These are phyloP conservation scores for Picochlorum sp. DNA, from an alignment of 139 green algal genomes.

Conservation along the genomic window DNA sequence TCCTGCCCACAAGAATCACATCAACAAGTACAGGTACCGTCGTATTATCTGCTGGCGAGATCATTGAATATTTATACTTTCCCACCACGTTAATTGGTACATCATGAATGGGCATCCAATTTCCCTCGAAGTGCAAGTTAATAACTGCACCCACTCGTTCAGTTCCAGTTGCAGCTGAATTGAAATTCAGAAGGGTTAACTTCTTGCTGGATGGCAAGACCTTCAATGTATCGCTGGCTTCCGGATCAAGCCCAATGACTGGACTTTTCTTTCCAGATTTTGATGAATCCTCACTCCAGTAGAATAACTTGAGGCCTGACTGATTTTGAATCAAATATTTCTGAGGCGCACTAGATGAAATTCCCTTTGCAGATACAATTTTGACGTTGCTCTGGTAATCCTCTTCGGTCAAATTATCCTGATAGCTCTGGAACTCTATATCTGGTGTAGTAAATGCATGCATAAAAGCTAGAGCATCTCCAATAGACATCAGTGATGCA, in stretches of 20 bases:
- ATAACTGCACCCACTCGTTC: constrained; percentile 52
- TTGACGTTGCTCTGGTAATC: constrained; percentile 1
- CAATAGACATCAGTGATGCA: constrained; percentile 59
- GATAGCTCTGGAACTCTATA: background rate
- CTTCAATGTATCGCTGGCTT: constrained; percentile 43
- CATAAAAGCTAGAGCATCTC: constrained; percentile 54
- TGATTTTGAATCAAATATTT: constrained; percentile 80
- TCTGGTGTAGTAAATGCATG: constrained; percentile 5
- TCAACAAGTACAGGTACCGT: constrained; percentile 64
- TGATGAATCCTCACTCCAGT: constrained; percentile 45
- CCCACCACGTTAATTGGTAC: constrained; percentile 71
- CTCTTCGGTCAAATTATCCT: background rate
- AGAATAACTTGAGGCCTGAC: constrained; percentile 60
- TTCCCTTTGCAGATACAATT: background rate
- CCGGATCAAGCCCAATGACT: constrained; percentile 28
- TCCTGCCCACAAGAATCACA: constrained; percentile 65
- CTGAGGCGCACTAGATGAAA: constrained; percentile 49
- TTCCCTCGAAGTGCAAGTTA: constrained; percentile 73
- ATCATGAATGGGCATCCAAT: constrained; percentile 69
- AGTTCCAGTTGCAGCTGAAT: constrained; percentile 28
- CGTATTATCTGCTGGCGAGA: constrained; percentile 43
- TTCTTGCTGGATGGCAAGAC: constrained; percentile 30
- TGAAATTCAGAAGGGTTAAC: constrained; percentile 22
- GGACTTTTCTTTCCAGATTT: constrained; percentile 1
- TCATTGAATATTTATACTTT: constrained; percentile 78